Conservation (phyloP, 2,329 filamentous ascomycete species). For the Alternaria infectoria region DNA sequence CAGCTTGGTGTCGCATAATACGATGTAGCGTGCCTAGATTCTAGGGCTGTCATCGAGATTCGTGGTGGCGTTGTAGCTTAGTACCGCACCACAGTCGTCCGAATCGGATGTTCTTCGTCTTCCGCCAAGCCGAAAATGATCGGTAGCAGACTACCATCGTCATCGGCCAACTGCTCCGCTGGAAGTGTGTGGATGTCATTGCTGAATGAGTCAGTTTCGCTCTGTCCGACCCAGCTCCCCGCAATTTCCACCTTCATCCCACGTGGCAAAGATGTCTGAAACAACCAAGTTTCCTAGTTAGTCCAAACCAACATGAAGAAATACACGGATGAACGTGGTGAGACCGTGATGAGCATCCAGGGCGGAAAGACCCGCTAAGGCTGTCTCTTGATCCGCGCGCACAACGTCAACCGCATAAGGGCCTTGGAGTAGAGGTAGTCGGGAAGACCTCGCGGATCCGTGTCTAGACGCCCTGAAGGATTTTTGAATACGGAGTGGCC, state of each 20-base stretch:
- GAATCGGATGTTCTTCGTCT: background rate
- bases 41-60: background rate
- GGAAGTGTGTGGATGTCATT: background rate
- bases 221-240: background rate
- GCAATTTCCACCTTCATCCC: conserved; percentile 1
- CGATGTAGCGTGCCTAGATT: background rate
- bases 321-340: background rate
- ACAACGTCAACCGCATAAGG: background rate
- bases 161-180: background rate
- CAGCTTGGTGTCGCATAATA: background rate
- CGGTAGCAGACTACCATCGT: background rate
- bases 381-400: conserved; percentile 2
- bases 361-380: background rate
- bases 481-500: background rate
- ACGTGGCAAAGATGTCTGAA: conserved; percentile 1
- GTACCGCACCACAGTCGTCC: background rate
- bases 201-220: background rate
- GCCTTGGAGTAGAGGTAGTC: background rate
- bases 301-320: background rate
- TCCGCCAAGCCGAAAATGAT: background rate
- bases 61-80: background rate
- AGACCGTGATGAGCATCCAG: background rate
- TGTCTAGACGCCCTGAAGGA: background rate
- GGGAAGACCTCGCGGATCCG: background rate
- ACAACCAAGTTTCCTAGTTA: background rate